A percentile compares a stretch with the other conserved stretches of the same genome.
Evolutionary conservation across 2,329 filamentous ascomycete genomes (phyloP).

Genomic region (Microdochium paspali): DNA sequence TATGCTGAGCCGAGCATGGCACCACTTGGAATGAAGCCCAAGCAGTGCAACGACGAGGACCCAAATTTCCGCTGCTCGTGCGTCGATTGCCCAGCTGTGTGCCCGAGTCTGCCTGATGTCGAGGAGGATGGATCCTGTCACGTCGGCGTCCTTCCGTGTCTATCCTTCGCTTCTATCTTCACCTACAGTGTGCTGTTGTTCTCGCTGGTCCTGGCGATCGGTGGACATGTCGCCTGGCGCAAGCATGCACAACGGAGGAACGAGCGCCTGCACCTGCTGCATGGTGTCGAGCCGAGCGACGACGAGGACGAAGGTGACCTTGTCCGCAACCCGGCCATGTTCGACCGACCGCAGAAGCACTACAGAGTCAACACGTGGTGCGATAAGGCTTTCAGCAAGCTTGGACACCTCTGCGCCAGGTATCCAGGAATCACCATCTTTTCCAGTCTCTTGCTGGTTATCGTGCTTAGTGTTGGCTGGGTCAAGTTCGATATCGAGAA

Average conservation of each 20-base stretch:
- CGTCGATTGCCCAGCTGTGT: slow-evolving; percentile 82
- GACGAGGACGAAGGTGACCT: slow-evolving; percentile 91
- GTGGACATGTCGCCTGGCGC: slow-evolving; percentile 67
- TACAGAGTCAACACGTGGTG: slow-evolving; percentile 81
- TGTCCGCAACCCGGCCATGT: slow-evolving; percentile 64
- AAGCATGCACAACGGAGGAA: slow-evolving; percentile 66
- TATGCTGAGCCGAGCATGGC: slow-evolving; percentile 62
- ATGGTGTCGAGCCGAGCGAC: slow-evolving; percentile 75
- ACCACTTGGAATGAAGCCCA: slow-evolving; percentile 61
- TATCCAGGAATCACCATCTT: slow-evolving; percentile 81
- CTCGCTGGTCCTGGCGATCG: slow-evolving; percentile 54
- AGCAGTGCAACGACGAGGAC: slow-evolving; percentile 85
- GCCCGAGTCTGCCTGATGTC: slow-evolving; percentile 73
- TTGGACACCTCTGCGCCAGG: slow-evolving; percentile 72
- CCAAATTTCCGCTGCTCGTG: slow-evolving; percentile 83
- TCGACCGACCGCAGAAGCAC: slow-evolving; percentile 67
- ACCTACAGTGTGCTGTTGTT: slow-evolving; percentile 71
- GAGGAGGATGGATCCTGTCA: slow-evolving; percentile 61
- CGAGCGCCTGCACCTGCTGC: slow-evolving; percentile 76
- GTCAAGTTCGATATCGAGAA: slow-evolving; percentile 80
- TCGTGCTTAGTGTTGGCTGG: slow-evolving; percentile 78
- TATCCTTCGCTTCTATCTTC: slow-evolving; percentile 87
- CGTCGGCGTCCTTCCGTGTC: slow-evolving; percentile 80
- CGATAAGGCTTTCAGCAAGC: slow-evolving; percentile 67
- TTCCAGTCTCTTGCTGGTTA: slow-evolving; percentile 64